Conservation (phyloP, 1,139 yeast genomes). For the Wickerhamiella infanticola region DNA sequence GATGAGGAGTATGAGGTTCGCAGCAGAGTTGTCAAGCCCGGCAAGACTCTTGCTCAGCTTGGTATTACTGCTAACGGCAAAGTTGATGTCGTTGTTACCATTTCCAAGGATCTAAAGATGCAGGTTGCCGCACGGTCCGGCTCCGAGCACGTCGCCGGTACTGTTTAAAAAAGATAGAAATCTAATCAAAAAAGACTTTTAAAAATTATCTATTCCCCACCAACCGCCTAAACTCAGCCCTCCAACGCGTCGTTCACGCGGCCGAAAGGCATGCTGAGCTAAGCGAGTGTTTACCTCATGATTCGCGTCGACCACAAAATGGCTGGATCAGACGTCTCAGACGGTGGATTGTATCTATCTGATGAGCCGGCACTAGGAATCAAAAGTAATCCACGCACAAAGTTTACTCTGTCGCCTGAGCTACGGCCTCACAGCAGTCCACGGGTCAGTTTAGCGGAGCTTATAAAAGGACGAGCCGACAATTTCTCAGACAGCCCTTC, state of each 20-base stretch:
- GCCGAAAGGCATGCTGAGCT: not conserved
- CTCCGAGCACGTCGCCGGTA: slow-evolving; percentile 12
- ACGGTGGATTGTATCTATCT: not conserved
- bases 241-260: not conserved
- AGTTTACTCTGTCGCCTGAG: not conserved
- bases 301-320: not conserved
- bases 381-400: no score
- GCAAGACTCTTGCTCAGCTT: slow-evolving; percentile 63
- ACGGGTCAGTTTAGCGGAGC: not conserved
- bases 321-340: not conserved
- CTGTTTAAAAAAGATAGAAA: slow-evolving; percentile 4
- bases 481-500: not conserved
- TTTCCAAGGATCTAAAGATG: slow-evolving; percentile 70
- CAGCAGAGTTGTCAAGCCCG: slow-evolving; percentile 61
- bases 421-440: not conserved
- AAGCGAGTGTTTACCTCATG: not conserved
- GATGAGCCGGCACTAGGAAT: not conserved
- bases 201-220: not conserved
- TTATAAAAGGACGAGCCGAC: not conserved
- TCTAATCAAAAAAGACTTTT: not conserved
- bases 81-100: slow-evolving; percentile 69
- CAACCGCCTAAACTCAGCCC: not conserved
- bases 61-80: slow-evolving; percentile 51
- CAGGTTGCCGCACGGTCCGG: slow-evolving; percentile 57
- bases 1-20: slow-evolving; percentile 67